A percentile compares a stretch with the other conserved stretches of the same genome.
Evolutionary conservation across 2,329 filamentous ascomycete species (phyloP).

Genomic region (Exophiala sp.): DNA sequence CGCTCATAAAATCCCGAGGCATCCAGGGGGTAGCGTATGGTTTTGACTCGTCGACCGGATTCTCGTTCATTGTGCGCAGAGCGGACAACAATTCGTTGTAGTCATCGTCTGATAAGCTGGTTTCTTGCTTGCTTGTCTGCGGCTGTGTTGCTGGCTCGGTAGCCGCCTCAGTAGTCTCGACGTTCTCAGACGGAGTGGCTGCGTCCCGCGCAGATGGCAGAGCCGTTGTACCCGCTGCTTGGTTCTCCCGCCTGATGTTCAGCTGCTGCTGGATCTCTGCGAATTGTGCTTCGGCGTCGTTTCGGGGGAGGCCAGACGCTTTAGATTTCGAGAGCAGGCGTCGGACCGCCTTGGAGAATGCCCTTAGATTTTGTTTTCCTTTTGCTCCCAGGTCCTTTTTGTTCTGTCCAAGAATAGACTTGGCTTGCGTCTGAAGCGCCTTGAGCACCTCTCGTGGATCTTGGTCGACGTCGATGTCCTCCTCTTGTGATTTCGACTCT

Average conservation of each 20-base stretch:
- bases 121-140: conserved; percentile 36
- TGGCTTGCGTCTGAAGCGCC: conserved; percentile 55
- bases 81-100: conserved; percentile 51
- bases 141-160: conserved; percentile 34
- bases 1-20: conserved; percentile 79
- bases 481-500: conserved; percentile 26
- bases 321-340: conserved; percentile 58
- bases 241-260: conserved; percentile 36
- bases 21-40: conserved; percentile 90
- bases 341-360: conserved; percentile 65
- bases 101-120: conserved; percentile 48
- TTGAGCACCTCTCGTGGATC: conserved; percentile 50
- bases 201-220: conserved; percentile 13
- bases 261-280: conserved; percentile 49
- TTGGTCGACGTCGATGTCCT: conserved; percentile 38
- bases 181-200: conserved; percentile 5
- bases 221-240: conserved; percentile 18
- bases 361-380: conserved; percentile 71
- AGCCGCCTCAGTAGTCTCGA: conserved; percentile 11
- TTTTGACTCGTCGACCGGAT: conserved; percentile 71
- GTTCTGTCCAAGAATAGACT: conserved; percentile 55
- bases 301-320: conserved; percentile 40
- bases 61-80: conserved; percentile 64
- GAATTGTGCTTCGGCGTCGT: conserved; percentile 55
- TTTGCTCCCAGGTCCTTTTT: conserved; percentile 60